Evolutionary conservation across 2,329 filamentous ascomycete genomes (phyloP), one percentile per base, ranked within the genome.

Genomic region (Fusarium nelsonii): DNA sequence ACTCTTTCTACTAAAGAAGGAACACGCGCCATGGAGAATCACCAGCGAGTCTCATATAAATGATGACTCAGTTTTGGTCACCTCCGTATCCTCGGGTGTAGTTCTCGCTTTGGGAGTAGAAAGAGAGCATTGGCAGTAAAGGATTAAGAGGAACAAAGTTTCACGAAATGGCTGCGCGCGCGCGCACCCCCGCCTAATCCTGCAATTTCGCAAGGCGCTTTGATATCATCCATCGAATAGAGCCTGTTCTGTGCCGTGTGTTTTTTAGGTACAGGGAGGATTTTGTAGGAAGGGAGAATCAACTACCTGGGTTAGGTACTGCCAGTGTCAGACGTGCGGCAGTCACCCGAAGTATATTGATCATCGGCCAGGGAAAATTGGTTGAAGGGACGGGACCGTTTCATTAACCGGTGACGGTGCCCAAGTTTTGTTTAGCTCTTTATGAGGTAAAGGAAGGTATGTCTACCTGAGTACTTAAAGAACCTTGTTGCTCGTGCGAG

Each of bases 371-470:
- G 45, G 58, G 52, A 59, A 12, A 46, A 55, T 23, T 18, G 34
- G 30, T 36, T 36, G 36, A 40, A 37, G 41, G 41, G 50, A 65
- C 10, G 32, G 54, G 49, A 39, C 33, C 36, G 66, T 70, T 55
- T 67, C 52, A 65, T 39, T 41, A 48, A 36, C 62, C 49, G 41
- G 63, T 65, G 44, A 64, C 52, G 45, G 20, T 44, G 56, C 34
- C 63, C 62, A 45, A 45, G 45, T 65, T 60, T 41, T 49, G 41
- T 49, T 65, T 65, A 5, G 32, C 28, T 49, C 23, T 30, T 28
- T 12, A 12, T n/a, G 28, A 33, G 30, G 44, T 14, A 41, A 18
- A 16, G 20, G 18, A 18, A 58, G 18, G 36, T 43, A 41, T 59
- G 6, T 6, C 23, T 23, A 6, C 23, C 23, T 20, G 4, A 3